phyloP scores from a whole-genome alignment of 805 yeast genomes.

The Sugiyamaella lignohabitans region DNA sequence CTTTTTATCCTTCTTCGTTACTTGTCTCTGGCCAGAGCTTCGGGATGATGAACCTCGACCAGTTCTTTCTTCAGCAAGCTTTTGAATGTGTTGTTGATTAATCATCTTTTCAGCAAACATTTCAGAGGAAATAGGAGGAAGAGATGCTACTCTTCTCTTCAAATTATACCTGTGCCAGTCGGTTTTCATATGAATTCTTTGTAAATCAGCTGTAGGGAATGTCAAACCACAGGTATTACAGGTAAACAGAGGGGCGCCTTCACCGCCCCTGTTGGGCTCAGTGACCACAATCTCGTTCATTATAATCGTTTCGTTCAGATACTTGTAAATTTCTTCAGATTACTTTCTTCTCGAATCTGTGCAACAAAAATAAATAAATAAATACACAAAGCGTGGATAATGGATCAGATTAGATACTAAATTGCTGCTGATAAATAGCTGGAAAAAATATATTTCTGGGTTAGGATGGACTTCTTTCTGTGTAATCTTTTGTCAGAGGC shows the following conservation, averaged over 20 bases:
- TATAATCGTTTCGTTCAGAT: no score
- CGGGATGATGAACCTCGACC: constrained; percentile 23
- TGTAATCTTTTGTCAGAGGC: no score
- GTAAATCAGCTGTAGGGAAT: constrained; percentile 76
- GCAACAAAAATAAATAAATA: no score
- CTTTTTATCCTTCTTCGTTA: constrained; percentile 34
- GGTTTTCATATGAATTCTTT: constrained; percentile 89
- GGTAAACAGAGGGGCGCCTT: constrained; percentile 41
- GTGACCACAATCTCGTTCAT: constrained; percentile 17
- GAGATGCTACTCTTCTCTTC: constrained; percentile 82
- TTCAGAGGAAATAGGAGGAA: constrained; percentile 66
- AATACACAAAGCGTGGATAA: no score
- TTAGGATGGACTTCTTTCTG: not conserved
- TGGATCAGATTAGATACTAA: no score
- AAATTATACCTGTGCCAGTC: constrained; percentile 98
- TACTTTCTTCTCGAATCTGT: no score
- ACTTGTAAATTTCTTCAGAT: no score
- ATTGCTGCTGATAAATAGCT: not conserved
- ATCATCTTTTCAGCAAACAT: constrained; percentile 64
- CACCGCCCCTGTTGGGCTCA: constrained; percentile 15
- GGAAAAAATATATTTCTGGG: not conserved
- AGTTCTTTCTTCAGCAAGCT: constrained; percentile 16
- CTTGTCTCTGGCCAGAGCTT: constrained; percentile 26
- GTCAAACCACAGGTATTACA: constrained; percentile 86
- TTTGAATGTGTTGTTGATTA: constrained; percentile 29